Conservation (phyloP, 1,284 basidiomycete species). For the Lignosus rhinocerotis region DNA sequence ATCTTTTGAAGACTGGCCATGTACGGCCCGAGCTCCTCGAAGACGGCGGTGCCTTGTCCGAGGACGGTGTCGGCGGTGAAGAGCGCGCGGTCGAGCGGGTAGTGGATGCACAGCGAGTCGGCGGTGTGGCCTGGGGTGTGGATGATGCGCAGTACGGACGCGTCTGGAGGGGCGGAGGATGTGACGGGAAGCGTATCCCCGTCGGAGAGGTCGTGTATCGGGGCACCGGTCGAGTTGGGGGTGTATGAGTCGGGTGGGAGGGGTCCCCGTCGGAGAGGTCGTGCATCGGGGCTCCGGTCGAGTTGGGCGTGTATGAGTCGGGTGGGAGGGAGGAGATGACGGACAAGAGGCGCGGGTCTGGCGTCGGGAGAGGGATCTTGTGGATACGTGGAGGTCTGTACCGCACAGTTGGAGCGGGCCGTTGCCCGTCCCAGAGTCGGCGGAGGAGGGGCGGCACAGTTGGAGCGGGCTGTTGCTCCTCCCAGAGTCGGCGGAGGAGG, state of each 20-base stretch:
- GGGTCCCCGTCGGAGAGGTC: slow-evolving; percentile 59
- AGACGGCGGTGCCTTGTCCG: slow-evolving; percentile 89
- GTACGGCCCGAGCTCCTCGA: slow-evolving; percentile 82
- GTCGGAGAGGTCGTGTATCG: slow-evolving; percentile 60
- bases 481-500: slow-evolving; percentile 65
- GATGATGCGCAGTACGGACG: slow-evolving; percentile 56
- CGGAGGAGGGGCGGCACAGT: slow-evolving; percentile 53
- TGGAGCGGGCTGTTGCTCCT: slow-evolving; percentile 39
- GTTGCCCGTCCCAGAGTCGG: slow-evolving; percentile 53
- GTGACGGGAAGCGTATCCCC: slow-evolving; percentile 47
- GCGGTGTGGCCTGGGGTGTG: slow-evolving; percentile 91
- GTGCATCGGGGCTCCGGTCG: slow-evolving; percentile 49
- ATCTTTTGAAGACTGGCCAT: slow-evolving; percentile 69
- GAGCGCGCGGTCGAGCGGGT: slow-evolving; percentile 64
- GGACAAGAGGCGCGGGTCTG: slow-evolving; percentile 37
- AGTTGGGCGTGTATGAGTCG: slow-evolving; percentile 45
- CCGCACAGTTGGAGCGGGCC: slow-evolving; percentile 32
- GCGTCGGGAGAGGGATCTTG: slow-evolving; percentile 55
- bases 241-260: slow-evolving; percentile 47
- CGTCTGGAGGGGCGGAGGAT: slow-evolving; percentile 9
- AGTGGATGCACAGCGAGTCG: slow-evolving; percentile 80
- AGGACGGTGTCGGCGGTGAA: slow-evolving; percentile 93
- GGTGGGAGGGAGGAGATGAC: slow-evolving; percentile 46
- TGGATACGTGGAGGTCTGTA: slow-evolving; percentile 70
- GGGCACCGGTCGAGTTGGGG: slow-evolving; percentile 39